Evolutionary conservation across 441 rosid genomes (phyloP), one percentile per base, ranked within the genome.

Genomic region (Daphne laureola): DNA sequence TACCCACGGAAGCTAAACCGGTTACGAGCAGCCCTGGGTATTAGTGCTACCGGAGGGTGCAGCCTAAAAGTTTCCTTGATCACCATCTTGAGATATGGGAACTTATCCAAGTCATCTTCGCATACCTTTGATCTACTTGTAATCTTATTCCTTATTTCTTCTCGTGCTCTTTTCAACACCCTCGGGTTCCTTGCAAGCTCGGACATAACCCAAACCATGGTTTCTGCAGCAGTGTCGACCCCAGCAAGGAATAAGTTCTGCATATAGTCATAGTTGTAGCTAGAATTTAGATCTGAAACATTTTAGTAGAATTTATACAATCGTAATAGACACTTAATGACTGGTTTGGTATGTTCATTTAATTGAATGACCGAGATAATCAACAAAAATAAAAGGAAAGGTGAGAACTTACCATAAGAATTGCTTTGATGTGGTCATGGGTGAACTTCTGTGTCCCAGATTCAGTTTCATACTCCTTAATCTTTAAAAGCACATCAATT

Each of bases 351-450:
- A 42, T 31, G 38, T 23, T 47, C 57, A 1, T 46, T 14, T 21
- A 54, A 21, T 17, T 14, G 8, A 5, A 16, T 38, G 8, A 13
- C 31, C 46, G 25, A 21, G 25, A 21, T 21, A 21, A 21, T 21
- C 3, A 21, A 21, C 25, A 21, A 21, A 21, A 21, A 21, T 21
- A 0, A 21, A 21, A 21, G 25, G 25, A 21, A 21, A 21, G 25
- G 25, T 21, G 25, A 2, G 25, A 21, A 21, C 1, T 21, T 21
- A 21, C 25, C 25, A 21, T 21, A 21, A 49, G 17, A 49, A 49
- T 25, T 49, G 53, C 53, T 16, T 49, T 49, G 7, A 49, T 15
- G 15, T 49, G 53, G 35, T 49, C 53, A 14, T 13, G 25, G n/a
- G 53, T 49, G 38, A 49, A 35, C 8, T 15, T 7, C 2, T 8